These are phyloP conservation scores for Stemphylium beticola DNA, from an alignment of 2,329 filamentous ascomycete species.

Conservation along the genomic window DNA sequence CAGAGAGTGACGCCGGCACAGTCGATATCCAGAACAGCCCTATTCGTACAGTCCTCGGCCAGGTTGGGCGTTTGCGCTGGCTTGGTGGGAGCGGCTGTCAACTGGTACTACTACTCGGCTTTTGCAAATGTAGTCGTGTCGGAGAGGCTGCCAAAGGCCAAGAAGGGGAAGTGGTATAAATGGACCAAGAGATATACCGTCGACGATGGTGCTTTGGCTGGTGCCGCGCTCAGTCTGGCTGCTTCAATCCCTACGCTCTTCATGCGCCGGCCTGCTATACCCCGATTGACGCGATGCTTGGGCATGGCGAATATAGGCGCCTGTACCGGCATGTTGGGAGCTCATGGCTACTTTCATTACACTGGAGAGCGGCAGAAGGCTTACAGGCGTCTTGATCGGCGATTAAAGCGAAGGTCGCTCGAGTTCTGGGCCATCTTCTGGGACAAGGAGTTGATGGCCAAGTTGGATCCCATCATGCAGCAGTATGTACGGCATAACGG, in stretches of 20 bases:
- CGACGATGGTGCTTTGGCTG: conserved; percentile 36
- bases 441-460: conserved; percentile 33
- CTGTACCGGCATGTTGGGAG: conserved; percentile 27
- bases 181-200: conserved; percentile 30
- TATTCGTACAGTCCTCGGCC: conserved; percentile 34
- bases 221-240: conserved; percentile 32
- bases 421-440: conserved; percentile 37
- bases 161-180: conserved; percentile 33
- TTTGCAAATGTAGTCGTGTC: conserved; percentile 21
- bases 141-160: conserved; percentile 13
- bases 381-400: conserved; percentile 21
- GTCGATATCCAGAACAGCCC: conserved; percentile 18
- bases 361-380: conserved; percentile 37
- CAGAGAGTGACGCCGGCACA: conserved; percentile 18
- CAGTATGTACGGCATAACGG: conserved; percentile 36
- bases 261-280: conserved; percentile 27
- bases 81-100: conserved; percentile 28
- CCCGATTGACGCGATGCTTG: conserved; percentile 29
- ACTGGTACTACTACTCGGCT: conserved; percentile 33
- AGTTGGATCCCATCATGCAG: conserved; percentile 31
- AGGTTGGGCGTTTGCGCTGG: conserved; percentile 28
- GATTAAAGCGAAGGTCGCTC: conserved; percentile 23
- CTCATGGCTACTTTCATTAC: conserved; percentile 36
- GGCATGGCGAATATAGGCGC: conserved; percentile 37
- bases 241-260: conserved; percentile 29